Evolutionary conservation across 169 alveolate genomes (phyloP), one percentile per base, ranked within the genome.

Genomic region (Ichthyophthirius multifiliis): DNA sequence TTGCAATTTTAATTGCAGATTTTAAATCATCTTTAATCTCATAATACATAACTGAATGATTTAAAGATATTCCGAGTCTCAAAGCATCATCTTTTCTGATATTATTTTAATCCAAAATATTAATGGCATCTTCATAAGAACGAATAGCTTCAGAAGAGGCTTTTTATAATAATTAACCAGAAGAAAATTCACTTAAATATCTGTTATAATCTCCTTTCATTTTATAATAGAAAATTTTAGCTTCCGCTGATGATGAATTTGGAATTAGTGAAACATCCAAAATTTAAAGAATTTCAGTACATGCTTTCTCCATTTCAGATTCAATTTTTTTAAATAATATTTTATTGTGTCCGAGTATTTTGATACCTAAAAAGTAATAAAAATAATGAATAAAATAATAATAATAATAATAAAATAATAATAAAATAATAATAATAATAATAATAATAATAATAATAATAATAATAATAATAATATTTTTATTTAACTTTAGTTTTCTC

Each of bases 21-120:
- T 88, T 88, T 67, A 91, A 85, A 64, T 85, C 79, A 47, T 82
- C 71, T 63, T 85, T 79, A 43, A 93, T 88, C 75, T 93, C 97
- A 83, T 91, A 91, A 83, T 91, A 94, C 83, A 94, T 90, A 10
- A 94, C 97, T 34, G 96, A 91, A 65, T 80, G 85, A 82, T 94
- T 94, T 15, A 94, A 82, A 62, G 95, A 95, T 15, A 94, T 75
- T 3, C 96, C 95, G 0, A 55, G 39, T 27, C 71, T 34, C 2
- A 55, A 10, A 6, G 71, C 71, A 55, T 55, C 71, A 27, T 55
- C 71, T 16, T 55, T 55, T 27, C 71, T 55, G 23, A 39, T 39
- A 55, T 55, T 55, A 12, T 55, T 55, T 55, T 55, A 9, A 55
- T 55, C 71, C 4, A 55, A 27, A 27, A 55, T 27, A 12, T 16